Evolutionary conservation across 208 protist genomes (phyloP).

Genomic region (Willaertia magna): DNA sequence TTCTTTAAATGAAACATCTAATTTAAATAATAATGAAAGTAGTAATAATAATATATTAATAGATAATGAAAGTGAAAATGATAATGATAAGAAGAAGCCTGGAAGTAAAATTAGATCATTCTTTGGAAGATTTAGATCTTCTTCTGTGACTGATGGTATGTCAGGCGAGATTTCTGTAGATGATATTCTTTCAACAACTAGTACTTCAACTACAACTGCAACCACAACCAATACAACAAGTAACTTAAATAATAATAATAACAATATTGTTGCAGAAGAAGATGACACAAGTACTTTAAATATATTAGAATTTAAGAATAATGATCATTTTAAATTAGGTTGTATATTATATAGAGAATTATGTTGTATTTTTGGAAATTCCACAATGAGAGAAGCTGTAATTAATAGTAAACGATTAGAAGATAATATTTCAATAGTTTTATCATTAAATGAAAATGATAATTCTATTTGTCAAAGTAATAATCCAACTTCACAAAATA

Average conservation of each 20-base stretch:
- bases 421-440: slow-evolving; percentile 4
- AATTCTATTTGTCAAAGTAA: background rate
- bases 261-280: background rate
- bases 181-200: background rate
- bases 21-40: background rate
- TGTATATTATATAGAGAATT: background rate
- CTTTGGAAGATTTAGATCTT: background rate
- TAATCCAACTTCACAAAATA: background rate
- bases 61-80: background rate
- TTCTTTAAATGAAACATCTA: background rate
- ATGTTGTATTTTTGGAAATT: slow-evolving; percentile 5
- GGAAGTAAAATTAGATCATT: background rate
- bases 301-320: background rate
- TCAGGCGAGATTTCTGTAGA: background rate
- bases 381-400: slow-evolving; percentile 7
- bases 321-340: background rate
- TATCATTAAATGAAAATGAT: too few species aligned
- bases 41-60: background rate
- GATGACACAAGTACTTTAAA: background rate
- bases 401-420: background rate
- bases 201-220: background rate
- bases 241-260: background rate
- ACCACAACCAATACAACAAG: background rate
- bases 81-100: background rate
- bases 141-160: background rate